These are phyloP conservation scores for Artemisia argyi DNA, from an alignment of 129 eudicot species.

Conservation along the genomic window DNA sequence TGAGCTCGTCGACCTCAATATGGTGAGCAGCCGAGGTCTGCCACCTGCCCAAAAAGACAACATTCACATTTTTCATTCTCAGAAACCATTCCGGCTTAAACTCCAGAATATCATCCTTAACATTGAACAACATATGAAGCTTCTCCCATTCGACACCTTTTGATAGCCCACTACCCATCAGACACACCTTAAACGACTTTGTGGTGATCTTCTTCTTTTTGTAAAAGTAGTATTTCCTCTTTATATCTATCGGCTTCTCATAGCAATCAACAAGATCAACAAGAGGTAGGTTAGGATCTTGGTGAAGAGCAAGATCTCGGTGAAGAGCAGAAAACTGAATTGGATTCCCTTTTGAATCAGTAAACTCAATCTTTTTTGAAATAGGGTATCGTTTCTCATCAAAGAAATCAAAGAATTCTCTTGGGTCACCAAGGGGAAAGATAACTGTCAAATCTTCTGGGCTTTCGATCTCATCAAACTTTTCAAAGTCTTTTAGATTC, in stretches of 20 bases:
- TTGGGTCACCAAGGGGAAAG: constrained; percentile 39
- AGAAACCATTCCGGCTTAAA: constrained; percentile 45
- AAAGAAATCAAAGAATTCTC: constrained; percentile 24
- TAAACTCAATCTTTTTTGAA: neutral
- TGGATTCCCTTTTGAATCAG: constrained; percentile 7
- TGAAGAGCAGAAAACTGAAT: constrained; percentile 3
- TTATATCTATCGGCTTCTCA: neutral
- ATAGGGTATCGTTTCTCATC: neutral
- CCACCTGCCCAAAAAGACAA: constrained; percentile 57
- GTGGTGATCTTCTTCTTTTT: constrained; percentile 8
- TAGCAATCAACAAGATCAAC: constrained; percentile 12
- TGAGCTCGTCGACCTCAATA: constrained; percentile 42
- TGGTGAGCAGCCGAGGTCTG: constrained; percentile 34
- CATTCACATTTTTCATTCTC: constrained; percentile 38
- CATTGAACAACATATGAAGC: constrained; percentile 47
- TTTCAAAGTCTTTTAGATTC: constrained; percentile 36
- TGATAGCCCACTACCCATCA: constrained; percentile 41
- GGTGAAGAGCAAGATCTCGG: no score
- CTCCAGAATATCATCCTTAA: constrained; percentile 35
- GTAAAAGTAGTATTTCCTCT: neutral
- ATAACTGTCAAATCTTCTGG: constrained; percentile 19
- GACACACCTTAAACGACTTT: constrained; percentile 33
- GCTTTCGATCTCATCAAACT: constrained; percentile 31
- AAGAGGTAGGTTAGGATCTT: no score
- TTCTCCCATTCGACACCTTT: constrained; percentile 25